A percentile compares a stretch with the other conserved stretches of the same genome.
These are phyloP conservation scores for Rhododendron kiyosumense DNA, from an alignment of 148 eudicot species.

Conservation along the genomic window DNA sequence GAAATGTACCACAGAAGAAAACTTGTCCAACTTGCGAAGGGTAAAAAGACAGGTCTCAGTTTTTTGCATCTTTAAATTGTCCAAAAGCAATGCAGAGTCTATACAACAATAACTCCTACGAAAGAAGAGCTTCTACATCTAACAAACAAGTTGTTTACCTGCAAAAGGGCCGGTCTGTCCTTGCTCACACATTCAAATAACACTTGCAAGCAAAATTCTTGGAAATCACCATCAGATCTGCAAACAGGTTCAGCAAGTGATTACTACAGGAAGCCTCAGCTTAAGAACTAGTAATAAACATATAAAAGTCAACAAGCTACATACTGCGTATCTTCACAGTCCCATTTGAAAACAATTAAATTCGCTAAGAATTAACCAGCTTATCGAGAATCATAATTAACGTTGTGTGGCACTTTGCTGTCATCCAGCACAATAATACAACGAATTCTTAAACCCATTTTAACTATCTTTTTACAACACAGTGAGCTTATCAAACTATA, in stretches of 20 bases:
- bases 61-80: neutral
- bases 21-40: neutral
- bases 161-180: slow-evolving; percentile 90
- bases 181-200: slow-evolving; percentile 95
- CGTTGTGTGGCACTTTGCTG: neutral
- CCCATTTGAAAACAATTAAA: neutral
- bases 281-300: neutral
- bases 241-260: slow-evolving; percentile 5
- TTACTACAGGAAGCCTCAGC: neutral
- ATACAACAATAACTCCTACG: neutral
- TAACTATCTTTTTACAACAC: neutral
- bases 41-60: neutral
- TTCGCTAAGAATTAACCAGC: neutral
- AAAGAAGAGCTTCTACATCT: neutral
- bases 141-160: slow-evolving; percentile 34
- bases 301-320: neutral
- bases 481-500: neutral
- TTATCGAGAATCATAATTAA: neutral
- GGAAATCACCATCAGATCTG: slow-evolving; percentile 81
- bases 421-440: neutral
- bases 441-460: neutral
- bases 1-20: neutral
- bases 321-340: neutral
- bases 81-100: neutral
- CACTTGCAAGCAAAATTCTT: slow-evolving; percentile 93